Evolutionary conservation across 2,329 filamentous ascomycete genomes (phyloP).

Genomic region (Ophiognomonia clavigignenti-juglandacearum): DNA sequence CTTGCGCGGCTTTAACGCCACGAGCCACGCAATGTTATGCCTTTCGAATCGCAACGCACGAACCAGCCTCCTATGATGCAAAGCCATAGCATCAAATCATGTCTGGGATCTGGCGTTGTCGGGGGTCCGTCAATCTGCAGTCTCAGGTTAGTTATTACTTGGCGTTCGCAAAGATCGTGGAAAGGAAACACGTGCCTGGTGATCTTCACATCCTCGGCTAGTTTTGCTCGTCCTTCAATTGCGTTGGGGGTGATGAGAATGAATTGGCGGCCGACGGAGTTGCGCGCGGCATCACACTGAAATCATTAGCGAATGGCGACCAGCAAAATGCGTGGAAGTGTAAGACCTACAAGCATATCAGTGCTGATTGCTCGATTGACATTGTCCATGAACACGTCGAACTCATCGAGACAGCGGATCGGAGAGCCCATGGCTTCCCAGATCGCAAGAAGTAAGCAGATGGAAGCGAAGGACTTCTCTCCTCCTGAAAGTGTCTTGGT

Average conservation of each 20-base stretch:
- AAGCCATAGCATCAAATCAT: conserved; percentile 2
- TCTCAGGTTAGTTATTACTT: not conserved
- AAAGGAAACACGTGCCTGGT: conserved; percentile 54
- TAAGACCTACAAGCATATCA: conserved; percentile 73
- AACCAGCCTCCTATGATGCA: no score
- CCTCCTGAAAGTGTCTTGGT: conserved; percentile 93
- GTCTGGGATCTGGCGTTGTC: conserved; percentile 44
- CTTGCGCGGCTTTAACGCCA: not conserved
- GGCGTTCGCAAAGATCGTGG: not conserved
- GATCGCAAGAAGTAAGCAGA: conserved; percentile 84
- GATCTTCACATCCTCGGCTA: conserved; percentile 70
- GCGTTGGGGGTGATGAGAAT: conserved; percentile 94
- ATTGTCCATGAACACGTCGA: conserved; percentile 99
- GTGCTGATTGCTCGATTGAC: conserved; percentile 93
- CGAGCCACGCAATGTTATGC: no score
- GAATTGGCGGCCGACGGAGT: conserved; percentile 86
- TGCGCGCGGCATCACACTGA: conserved; percentile 76
- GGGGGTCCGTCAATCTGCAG: conserved; percentile 52
- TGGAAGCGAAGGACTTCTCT: conserved; percentile 96
- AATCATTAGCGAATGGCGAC: conserved; percentile 17
- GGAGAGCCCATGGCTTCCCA: conserved; percentile 99
- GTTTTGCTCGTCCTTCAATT: conserved; percentile 55
- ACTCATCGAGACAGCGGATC: conserved; percentile 92
- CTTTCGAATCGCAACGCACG: no score
- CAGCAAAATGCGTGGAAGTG: not conserved